Percentiles rank a stretch among this genome's conserved stretches.
Evolutionary conservation across 495 filamentous ascomycete species (phyloP).

Genomic region (Talaromyces proteolyticus): DNA sequence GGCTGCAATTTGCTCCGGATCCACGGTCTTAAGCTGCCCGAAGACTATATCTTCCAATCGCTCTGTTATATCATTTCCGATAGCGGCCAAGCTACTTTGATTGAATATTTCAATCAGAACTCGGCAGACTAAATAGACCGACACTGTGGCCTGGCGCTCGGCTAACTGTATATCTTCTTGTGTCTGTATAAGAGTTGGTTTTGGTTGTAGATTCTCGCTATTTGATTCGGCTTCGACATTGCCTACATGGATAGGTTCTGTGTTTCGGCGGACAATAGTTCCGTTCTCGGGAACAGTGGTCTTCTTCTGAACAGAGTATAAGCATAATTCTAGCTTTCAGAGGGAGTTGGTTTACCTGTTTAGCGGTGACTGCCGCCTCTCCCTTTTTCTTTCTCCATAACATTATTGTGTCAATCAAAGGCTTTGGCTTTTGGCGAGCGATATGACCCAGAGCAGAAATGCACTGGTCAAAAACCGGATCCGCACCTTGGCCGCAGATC

Average conservation of each 20-base stretch:
- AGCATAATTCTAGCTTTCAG: background rate
- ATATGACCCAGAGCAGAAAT: conserved; percentile 91
- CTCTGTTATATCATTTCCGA: conserved; percentile 83
- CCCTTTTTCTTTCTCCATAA: conserved; percentile 93
- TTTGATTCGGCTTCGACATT: conserved; percentile 16
- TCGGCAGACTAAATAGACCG: conserved; percentile 90
- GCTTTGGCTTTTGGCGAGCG: conserved; percentile 86
- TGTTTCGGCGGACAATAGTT: conserved; percentile 43
- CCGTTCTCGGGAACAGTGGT: conserved; percentile 25
- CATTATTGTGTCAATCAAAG: conserved; percentile 96
- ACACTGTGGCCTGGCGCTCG: conserved; percentile 83
- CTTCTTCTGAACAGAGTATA: conserved; percentile 15
- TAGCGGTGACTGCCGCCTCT: conserved; percentile 63
- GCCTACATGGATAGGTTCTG: conserved; percentile 40
- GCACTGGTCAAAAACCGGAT: conserved; percentile 90
- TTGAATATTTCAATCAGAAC: conserved; percentile 91
- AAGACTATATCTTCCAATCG: conserved; percentile 93
- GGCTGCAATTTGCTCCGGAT: conserved; percentile 69
- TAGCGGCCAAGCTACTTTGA: conserved; percentile 74
- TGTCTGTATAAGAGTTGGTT: conserved; percentile 37
- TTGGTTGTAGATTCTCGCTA: conserved; percentile 18
- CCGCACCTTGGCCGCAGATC: conserved; percentile 84
- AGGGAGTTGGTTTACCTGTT: conserved; percentile 49
- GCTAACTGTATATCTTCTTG: conserved; percentile 67
- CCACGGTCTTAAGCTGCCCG: conserved; percentile 79